Base-by-base conservation (phyloP, 495 filamentous ascomycete species). In the Tirmania nivea region DNA sequence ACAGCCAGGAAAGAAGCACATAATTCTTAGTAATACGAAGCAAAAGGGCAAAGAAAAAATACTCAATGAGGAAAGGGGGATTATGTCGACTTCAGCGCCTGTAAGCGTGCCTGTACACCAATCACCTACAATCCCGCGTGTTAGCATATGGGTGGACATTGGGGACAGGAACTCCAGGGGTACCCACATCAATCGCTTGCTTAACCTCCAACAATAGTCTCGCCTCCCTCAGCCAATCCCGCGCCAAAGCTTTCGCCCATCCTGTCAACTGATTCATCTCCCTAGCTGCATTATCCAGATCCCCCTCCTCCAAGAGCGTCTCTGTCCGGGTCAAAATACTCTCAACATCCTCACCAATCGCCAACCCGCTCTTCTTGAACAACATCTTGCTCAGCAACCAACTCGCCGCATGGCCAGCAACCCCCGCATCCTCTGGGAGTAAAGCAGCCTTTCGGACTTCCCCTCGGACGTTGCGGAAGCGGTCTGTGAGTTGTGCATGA, bases 391-490 rank as follows among this genome's bases (percentile, higher is more conserved):
- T 92, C 64, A 97, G 65, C 25, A 89, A 70, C 59, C 82, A 79
- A 67, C 84, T 92, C 11, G 84, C 84, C 1, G 88, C 85, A 66
- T 96, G 90, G 62, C 82, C 86, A 12, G 90, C 88, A 19, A 95
- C 84, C 55, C 90, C 90, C 3, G 92, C 90, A 59, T 93, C 80
- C 51, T 92, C 86, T 17, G 90, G 90, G 12, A 97, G 72, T 19
- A 96, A 73, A 48, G 80, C 80, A 19, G 90, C 89, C 73, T 96
- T 96, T 58, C 92, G 78, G 17, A 96, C 90, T 70, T 96, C 92
- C 54, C 71, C 70, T 10, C 89, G 83, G n/a, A 97, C 89, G 36
- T 85, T 80, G 47, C 90, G 82, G 79, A 97, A 97, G 52, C 89
- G 83, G 66, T 95, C 90, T 54, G 96, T 79, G 17, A 97, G 80